Percentiles rank a stretch among this genome's conserved stretches.
Evolutionary conservation across 306 rosid species (phyloP).

Genomic region (Argentina anserina): DNA sequence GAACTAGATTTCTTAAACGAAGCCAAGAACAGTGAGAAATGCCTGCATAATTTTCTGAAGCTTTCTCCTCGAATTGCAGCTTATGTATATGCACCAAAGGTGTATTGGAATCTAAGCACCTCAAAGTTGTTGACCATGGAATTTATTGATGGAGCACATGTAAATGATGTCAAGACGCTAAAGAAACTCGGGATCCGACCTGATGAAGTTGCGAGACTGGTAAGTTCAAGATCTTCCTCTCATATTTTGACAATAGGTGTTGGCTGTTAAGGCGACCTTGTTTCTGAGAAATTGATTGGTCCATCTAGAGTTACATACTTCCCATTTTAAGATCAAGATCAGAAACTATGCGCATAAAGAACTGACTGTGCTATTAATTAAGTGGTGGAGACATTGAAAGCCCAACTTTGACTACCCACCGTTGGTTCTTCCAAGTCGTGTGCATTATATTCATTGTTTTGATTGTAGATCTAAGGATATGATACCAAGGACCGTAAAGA

Average conservation of each 20-base stretch:
- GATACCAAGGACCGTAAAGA: background rate
- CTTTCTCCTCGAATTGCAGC: constrained; percentile 86
- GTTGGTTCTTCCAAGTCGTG: background rate
- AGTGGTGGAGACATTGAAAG: background rate
- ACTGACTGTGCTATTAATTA: background rate
- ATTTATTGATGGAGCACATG: constrained; percentile 77
- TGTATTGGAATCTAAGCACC: constrained; percentile 78
- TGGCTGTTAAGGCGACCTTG: background rate
- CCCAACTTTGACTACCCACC: no score
- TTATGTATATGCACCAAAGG: constrained; percentile 81
- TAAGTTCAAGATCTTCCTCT: constrained; percentile 38
- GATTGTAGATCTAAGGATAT: background rate
- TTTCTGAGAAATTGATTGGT: background rate
- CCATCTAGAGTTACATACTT: background rate
- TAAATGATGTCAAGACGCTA: constrained; percentile 71
- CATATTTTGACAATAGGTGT: background rate
- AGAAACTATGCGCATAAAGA: background rate
- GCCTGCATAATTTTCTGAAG: constrained; percentile 79
- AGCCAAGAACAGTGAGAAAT: constrained; percentile 88
- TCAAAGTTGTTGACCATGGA: constrained; percentile 94
- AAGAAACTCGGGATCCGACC: constrained; percentile 64
- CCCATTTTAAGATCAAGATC: background rate
- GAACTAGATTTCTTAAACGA: constrained; percentile 82
- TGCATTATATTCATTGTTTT: constrained; percentile 12
- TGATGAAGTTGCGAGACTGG: constrained; percentile 78